phyloP scores from a whole-genome alignment of 768 basidiomycete species.

The Suillus americanus region DNA sequence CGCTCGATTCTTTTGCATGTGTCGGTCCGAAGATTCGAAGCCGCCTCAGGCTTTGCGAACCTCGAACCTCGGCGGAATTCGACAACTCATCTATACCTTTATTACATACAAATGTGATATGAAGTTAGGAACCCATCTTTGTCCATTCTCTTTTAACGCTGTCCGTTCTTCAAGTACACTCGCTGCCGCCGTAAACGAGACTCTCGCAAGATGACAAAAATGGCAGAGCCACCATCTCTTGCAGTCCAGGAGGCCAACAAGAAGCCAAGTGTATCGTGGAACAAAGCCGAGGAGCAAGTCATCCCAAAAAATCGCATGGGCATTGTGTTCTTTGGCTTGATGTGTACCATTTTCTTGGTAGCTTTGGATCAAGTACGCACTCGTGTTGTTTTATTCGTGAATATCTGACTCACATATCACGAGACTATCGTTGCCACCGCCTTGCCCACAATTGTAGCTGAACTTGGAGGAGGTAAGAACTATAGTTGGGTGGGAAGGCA shows the following conservation, averaged over 20 bases:
- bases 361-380: slow-evolving; percentile 45
- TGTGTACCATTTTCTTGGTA: slow-evolving; percentile 43
- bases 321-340: slow-evolving; percentile 44
- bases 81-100: not conserved
- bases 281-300: slow-evolving; percentile 38
- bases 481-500: slow-evolving; percentile 53
- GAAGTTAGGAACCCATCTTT: not conserved
- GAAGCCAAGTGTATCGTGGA: slow-evolving; percentile 37
- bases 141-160: not conserved
- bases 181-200: not conserved
- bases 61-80: not conserved
- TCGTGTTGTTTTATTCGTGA: not conserved
- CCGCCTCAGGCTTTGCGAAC: not conserved
- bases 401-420: not conserved
- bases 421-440: slow-evolving; percentile 50
- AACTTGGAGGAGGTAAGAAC: slow-evolving; percentile 43
- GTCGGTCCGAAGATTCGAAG: not conserved
- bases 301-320: slow-evolving; percentile 42
- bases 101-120: not conserved
- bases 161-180: not conserved
- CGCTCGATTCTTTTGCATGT: not conserved
- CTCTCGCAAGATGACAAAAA: not conserved
- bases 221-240: not conserved
- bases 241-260: slow-evolving; percentile 7
- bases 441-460: slow-evolving; percentile 47